These are phyloP conservation scores for Scalesia atractyloides DNA, from an alignment of 129 eudicot genomes.

Conservation along the genomic window DNA sequence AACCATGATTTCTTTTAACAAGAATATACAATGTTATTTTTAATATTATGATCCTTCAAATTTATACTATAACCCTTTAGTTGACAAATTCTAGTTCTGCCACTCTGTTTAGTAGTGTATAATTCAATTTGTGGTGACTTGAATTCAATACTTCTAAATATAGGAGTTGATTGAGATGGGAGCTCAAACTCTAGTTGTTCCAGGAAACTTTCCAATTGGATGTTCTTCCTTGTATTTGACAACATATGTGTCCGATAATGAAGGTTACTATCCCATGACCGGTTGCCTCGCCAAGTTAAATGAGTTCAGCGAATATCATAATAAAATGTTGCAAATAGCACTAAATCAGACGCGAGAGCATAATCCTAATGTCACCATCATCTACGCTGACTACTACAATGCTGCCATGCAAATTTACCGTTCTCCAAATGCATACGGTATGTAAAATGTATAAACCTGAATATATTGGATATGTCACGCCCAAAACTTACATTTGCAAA, in stretches of 20 bases:
- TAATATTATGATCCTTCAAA: no score
- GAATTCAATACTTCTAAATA: background rate
- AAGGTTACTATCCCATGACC: conserved; percentile 15
- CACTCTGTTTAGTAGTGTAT: background rate
- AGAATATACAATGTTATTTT: no score
- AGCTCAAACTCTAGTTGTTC: conserved; percentile 20
- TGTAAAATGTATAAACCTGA: background rate
- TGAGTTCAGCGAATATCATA: conserved; percentile 17
- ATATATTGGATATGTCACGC: background rate
- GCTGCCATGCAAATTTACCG: conserved; percentile 21
- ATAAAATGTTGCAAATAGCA: conserved; percentile 18
- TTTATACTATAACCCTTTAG: no score
- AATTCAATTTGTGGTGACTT: background rate
- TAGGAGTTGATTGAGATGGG: conserved; percentile 42
- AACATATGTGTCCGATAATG: background rate
- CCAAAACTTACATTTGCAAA: background rate
- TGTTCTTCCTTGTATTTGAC: conserved; percentile 17
- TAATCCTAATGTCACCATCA: conserved; percentile 14
- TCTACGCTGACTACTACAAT: conserved; percentile 43
- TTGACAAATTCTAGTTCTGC: no score
- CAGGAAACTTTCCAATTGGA: conserved; percentile 34
- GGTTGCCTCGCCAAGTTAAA: conserved; percentile 17
- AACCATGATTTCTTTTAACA: no score
- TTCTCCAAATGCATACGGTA: conserved; percentile 11
- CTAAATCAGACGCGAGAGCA: conserved; percentile 3